phyloP scores from a whole-genome alignment of 805 yeast species.

The Saturnispora hagleri region DNA sequence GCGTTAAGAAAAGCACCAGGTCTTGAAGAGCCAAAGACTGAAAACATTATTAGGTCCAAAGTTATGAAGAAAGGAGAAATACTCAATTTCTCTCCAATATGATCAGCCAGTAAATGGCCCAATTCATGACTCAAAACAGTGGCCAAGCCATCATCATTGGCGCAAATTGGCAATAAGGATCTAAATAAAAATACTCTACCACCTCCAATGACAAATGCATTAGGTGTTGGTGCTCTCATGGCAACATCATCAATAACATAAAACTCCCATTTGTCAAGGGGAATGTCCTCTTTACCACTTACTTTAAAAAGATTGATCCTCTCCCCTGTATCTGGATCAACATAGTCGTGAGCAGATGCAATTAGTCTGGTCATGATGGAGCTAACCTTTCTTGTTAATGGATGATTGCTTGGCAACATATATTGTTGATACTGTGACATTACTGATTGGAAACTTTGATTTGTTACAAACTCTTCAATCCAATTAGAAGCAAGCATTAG shows the following conservation, averaged over 20 bases:
- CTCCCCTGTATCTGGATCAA: constrained; percentile 28
- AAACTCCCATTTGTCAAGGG: constrained; percentile 57
- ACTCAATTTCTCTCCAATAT: constrained; percentile 75
- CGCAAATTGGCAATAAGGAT: constrained; percentile 67
- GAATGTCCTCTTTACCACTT: constrained; percentile 18
- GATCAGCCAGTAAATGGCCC: constrained; percentile 91
- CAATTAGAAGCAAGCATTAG: constrained; percentile 63
- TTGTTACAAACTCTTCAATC: constrained; percentile 56
- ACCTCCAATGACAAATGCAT: constrained; percentile 93
- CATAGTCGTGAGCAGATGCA: constrained; percentile 39
- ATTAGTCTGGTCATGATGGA: constrained; percentile 57
- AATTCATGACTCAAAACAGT: constrained; percentile 90
- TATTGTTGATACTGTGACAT: constrained; percentile 41
- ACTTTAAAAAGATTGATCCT: constrained; percentile 20
- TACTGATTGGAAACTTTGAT: constrained; percentile 52
- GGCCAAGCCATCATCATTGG: constrained; percentile 86
- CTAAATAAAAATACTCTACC: constrained; percentile 90
- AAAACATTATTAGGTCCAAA: constrained; percentile 43
- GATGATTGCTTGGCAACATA: constrained; percentile 56
- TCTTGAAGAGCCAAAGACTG: constrained; percentile 50
- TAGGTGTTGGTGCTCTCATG: constrained; percentile 64
- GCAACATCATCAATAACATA: constrained; percentile 63
- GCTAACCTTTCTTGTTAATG: constrained; percentile 47
- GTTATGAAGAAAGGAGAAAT: constrained; percentile 61
- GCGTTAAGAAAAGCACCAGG: constrained; percentile 47